Evolutionary conservation across 2,329 filamentous ascomycete genomes (phyloP).

Genomic region (Dactylellina drechsleri): DNA sequence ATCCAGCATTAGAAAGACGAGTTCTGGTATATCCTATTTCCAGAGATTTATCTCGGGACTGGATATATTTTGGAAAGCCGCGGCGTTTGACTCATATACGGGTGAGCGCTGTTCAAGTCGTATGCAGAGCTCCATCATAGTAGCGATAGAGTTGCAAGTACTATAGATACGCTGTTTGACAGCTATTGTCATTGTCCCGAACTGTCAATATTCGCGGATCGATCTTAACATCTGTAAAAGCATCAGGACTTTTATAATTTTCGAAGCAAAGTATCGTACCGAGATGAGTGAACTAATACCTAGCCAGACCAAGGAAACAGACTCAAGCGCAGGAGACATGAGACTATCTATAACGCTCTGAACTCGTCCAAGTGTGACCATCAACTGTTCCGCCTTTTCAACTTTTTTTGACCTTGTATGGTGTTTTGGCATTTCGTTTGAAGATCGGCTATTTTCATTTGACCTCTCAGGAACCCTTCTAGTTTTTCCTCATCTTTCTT

Average conservation of each 20-base stretch:
- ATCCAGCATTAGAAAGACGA: conserved; percentile 25
- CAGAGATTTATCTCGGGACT: conserved; percentile 7
- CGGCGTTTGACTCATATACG: background rate
- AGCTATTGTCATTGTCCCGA: conserved; percentile 14
- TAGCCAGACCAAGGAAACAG: conserved; percentile 34
- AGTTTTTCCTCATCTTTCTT: conserved; percentile 6
- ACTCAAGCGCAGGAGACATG: conserved; percentile 22
- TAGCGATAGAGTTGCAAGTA: conserved; percentile 27
- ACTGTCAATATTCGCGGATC: background rate
- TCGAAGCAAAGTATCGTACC: conserved; percentile 9
- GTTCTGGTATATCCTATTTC: conserved; percentile 23
- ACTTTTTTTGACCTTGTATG: background rate
- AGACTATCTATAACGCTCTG: conserved; percentile 12
- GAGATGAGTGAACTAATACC: conserved; percentile 31
- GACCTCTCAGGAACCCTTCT: conserved; percentile 7
- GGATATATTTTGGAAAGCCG: background rate
- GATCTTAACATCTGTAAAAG: background rate
- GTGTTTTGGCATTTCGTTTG: conserved; percentile 10
- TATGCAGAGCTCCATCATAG: conserved; percentile 32
- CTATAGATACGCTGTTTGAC: conserved; percentile 10
- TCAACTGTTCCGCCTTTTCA: conserved; percentile 20
- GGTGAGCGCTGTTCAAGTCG: conserved; percentile 13
- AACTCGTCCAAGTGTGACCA: conserved; percentile 16
- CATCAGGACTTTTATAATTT: background rate
- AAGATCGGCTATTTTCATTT: conserved; percentile 10